These are phyloP conservation scores for Claviceps sorghi DNA, from an alignment of 2,329 filamentous ascomycete species.

Conservation along the genomic window DNA sequence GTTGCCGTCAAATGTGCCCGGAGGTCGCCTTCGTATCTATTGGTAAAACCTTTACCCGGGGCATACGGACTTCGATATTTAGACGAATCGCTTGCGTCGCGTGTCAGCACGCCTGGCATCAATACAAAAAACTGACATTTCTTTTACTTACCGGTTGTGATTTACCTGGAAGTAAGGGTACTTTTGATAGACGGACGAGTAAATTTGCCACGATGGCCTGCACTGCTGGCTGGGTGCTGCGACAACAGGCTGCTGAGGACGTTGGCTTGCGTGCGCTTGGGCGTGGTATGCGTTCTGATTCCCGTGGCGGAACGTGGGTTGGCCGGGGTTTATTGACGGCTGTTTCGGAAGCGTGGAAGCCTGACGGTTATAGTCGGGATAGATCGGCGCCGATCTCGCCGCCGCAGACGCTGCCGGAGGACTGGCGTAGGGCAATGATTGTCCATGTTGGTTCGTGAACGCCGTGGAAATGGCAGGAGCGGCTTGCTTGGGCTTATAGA, in stretches of 20 bases:
- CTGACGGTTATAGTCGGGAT: slow-evolving; percentile 8
- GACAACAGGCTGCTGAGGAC: neutral
- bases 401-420: neutral
- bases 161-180: slow-evolving; percentile 46
- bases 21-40: slow-evolving; percentile 42
- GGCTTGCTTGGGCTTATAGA: slow-evolving; percentile 35
- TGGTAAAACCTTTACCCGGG: slow-evolving; percentile 42
- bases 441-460: slow-evolving; percentile 12
- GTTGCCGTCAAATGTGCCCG: slow-evolving; percentile 28
- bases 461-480: neutral
- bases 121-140: neutral
- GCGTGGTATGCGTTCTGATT: neutral
- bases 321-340: neutral
- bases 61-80: slow-evolving; percentile 48
- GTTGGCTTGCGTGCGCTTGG: slow-evolving; percentile 3
- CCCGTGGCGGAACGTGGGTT: neutral
- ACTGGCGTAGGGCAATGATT: slow-evolving; percentile 8
- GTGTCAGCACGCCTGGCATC: slow-evolving; percentile 8
- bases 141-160: slow-evolving; percentile 36
- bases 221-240: slow-evolving; percentile 9
- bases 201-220: slow-evolving; percentile 20
- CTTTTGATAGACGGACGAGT: slow-evolving; percentile 33
- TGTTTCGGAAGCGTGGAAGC: neutral
- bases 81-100: slow-evolving; percentile 30
- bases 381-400: neutral